Evolutionary conservation across 2,329 filamentous ascomycete species (phyloP), one percentile per base, ranked within the genome.

Genomic region (Microdochium paspali): DNA sequence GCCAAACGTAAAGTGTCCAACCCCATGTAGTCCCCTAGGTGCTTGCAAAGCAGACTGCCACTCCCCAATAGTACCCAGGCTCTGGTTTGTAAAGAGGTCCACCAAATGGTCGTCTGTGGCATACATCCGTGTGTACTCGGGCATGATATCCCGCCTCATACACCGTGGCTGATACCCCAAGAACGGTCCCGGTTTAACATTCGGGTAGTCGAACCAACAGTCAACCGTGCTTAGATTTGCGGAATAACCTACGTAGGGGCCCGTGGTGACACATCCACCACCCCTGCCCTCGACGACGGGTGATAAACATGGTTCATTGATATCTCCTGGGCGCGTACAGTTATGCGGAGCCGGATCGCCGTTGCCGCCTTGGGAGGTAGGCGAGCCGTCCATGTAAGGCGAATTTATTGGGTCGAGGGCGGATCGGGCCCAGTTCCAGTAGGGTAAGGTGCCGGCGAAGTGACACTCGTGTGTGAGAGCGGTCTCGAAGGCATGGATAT

Each of bases 191-290:
- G 52, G 49, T 45, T 65, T 64, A 1, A 61, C 13, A 63, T 56
- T 39, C 59, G 66, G 15, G 58, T 61, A 10, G 45, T 45, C 23
- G 24, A 42, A 44, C 61, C 61, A 10, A 58, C 32, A 13, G 2
- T 24, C 43, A 1, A 44, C 59, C 10, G 60, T 56, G 54, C 24
- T 58, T 46, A 30, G 56, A 55, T 45, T 59, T 56, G 12, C 57
- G n/a, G 20, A 9, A 20, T 40, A 40, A 3, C 18, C 59, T 21
- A 57, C 59, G n/a, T 79, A 69, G 2, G 77, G 77, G 0, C 76
- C 76, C 0, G 62, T 65, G 15, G 58, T 64, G 2, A 82, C 65
- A 55, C 77, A 80, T 20, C 77, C 79, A 35, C 79, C 77, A 3
- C 79, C 79, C 2, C 62, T 64, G 7, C 74, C 78, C 40, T 30